Percentiles rank a stretch among this genome's conserved stretches.
Conservation (phyloP, 2,329 filamentous ascomycete species). For the Pyricularia grisea region DNA sequence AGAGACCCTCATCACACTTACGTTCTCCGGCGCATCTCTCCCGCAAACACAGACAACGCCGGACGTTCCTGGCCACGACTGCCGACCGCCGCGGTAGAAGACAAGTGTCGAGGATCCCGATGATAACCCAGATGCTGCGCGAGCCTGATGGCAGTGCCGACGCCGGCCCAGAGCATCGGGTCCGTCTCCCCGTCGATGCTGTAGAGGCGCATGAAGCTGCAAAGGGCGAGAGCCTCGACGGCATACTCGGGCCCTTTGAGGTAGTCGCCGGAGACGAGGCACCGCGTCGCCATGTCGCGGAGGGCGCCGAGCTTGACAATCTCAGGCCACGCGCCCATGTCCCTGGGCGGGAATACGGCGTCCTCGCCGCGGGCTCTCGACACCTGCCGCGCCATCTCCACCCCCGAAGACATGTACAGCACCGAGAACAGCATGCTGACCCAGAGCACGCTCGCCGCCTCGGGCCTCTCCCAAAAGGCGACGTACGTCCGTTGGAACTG, state of each 20-base stretch:
- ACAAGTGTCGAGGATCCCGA: conserved; percentile 32
- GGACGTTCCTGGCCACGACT: conserved; percentile 1
- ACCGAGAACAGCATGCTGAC: conserved; percentile 40
- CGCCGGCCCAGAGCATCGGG: conserved; percentile 35
- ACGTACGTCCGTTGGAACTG: conserved; percentile 40
- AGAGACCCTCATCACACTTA: not conserved
- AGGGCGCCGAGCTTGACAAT: conserved; percentile 10
- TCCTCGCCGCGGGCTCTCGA: conserved; percentile 23
- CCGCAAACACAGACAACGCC: conserved; percentile 34
- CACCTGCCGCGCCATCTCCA: not conserved
- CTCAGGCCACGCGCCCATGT: conserved; percentile 8
- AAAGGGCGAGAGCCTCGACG: conserved; percentile 39
- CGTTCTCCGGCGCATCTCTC: conserved; percentile 35
- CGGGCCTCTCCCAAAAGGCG: conserved; percentile 33
- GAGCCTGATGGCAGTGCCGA: conserved; percentile 34
- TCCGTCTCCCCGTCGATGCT: conserved; percentile 20
- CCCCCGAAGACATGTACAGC: conserved; percentile 19
- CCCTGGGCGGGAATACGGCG: not conserved
- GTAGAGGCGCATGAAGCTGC: conserved; percentile 31
- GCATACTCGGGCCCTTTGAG: conserved; percentile 32
- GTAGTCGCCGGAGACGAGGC: conserved; percentile 38
- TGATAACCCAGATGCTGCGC: conserved; percentile 44
- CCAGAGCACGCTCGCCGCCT: conserved; percentile 33
- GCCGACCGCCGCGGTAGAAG: not conserved
- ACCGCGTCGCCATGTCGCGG: conserved; percentile 28